Evolutionary conservation across 345 rosid genomes (phyloP).

Genomic region (Populus pruinosa): DNA sequence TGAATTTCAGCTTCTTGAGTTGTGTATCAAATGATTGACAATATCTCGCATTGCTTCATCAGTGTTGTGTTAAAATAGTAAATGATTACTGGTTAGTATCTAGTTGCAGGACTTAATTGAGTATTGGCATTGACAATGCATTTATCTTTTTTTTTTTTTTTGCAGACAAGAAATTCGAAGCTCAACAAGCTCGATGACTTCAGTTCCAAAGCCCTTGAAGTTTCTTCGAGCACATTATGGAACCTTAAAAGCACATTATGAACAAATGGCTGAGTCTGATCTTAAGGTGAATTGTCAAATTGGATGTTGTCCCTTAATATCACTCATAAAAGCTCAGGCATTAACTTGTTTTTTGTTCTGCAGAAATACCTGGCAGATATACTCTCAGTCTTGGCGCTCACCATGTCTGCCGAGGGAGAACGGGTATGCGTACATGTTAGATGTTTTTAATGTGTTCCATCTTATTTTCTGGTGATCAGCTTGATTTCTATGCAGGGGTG

Average conservation of each 20-base stretch:
- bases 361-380: slow-evolving; percentile 88
- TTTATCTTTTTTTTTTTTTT: background rate
- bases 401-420: slow-evolving; percentile 97
- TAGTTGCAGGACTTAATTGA: background rate
- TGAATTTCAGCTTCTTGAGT: background rate
- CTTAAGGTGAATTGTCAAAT: slow-evolving; percentile 48
- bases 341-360: slow-evolving; percentile 19
- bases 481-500: background rate
- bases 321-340: background rate
- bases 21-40: background rate
- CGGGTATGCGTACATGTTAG: slow-evolving; percentile 50
- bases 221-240: slow-evolving; percentile 97
- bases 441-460: background rate
- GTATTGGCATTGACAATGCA: slow-evolving; percentile 1
- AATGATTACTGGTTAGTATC: background rate
- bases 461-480: background rate
- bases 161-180: slow-evolving; percentile 86
- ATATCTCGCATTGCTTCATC: background rate
- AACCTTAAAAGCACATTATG: slow-evolving; percentile 65
- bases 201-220: slow-evolving; percentile 95
- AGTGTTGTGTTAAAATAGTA: background rate
- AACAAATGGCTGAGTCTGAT: slow-evolving; percentile 61
- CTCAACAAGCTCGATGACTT: slow-evolving; percentile 96
- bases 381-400: slow-evolving; percentile 82
- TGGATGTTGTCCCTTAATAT: background rate